These are phyloP conservation scores for Penstemon newberryi DNA, from an alignment of 257 asterid species.

Conservation along the genomic window DNA sequence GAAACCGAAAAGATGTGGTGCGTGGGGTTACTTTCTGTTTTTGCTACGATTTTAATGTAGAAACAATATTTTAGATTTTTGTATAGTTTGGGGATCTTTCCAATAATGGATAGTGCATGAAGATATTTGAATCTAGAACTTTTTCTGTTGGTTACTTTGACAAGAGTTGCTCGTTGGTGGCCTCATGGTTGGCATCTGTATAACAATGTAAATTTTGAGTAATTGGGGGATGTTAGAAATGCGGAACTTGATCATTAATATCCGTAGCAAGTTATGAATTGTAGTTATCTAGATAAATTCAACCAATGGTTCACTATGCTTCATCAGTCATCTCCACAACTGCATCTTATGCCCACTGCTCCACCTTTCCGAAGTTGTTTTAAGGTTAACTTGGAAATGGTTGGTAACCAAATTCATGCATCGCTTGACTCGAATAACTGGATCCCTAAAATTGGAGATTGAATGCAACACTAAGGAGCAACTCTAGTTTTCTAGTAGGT, in stretches of 20 bases:
- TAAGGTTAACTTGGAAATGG: neutral
- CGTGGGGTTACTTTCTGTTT: too few species aligned
- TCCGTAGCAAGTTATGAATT: neutral
- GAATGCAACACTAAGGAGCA: constrained; percentile 7
- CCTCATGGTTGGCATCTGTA: neutral
- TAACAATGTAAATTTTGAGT: neutral
- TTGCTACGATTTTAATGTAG: neutral
- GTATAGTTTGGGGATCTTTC: constrained; percentile 13
- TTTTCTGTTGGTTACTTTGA: constrained; percentile 7
- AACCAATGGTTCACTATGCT: constrained; percentile 1
- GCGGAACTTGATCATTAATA: neutral
- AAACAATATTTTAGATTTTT: constrained; percentile 11
- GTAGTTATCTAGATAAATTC: constrained; percentile 18
- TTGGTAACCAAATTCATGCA: constrained; percentile 8
- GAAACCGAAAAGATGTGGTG: too few species aligned
- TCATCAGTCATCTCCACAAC: neutral
- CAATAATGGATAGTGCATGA: neutral
- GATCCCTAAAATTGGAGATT: constrained; percentile 5
- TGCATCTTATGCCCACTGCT: neutral
- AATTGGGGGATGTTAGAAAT: constrained; percentile 1
- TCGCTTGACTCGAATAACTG: constrained; percentile 10
- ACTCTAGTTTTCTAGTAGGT: constrained; percentile 10
- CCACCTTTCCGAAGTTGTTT: constrained; percentile 9
- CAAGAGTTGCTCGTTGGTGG: constrained; percentile 14
- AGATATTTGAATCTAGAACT: neutral